phyloP scores from a whole-genome alignment of 495 filamentous ascomycete genomes.

The Tuber umbilicatum region DNA sequence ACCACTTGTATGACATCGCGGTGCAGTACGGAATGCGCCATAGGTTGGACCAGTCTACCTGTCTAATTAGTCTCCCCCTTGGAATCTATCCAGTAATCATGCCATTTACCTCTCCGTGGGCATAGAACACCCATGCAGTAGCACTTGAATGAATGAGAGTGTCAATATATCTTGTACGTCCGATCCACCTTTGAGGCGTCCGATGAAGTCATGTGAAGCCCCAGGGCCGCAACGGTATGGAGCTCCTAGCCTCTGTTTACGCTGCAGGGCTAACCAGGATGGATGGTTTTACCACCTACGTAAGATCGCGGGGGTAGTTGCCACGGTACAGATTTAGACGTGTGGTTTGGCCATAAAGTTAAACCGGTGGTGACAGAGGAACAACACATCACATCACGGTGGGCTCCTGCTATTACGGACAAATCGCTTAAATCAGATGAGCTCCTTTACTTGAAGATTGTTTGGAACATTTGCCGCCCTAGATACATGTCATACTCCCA shows the following conservation, averaged over 20 bases:
- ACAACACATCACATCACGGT: background rate
- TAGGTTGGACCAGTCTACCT: constrained; percentile 11
- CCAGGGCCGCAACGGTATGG: constrained; percentile 9
- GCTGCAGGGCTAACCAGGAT: background rate
- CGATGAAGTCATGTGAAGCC: background rate
- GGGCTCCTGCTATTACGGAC: background rate
- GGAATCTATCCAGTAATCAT: constrained; percentile 14
- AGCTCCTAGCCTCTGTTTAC: constrained; percentile 22
- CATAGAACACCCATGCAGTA: constrained; percentile 6
- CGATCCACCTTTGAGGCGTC: constrained; percentile 8
- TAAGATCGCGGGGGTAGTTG: background rate
- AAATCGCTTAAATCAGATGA: background rate
- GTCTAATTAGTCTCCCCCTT: constrained; percentile 5
- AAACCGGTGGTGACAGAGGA: background rate
- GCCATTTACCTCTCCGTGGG: background rate
- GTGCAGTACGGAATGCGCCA: constrained; percentile 6
- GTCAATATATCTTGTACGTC: constrained; percentile 8
- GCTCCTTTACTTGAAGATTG: background rate
- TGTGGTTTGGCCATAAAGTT: background rate
- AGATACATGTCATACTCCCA: background rate
- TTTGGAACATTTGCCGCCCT: background rate
- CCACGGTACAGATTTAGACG: background rate
- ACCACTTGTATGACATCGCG: background rate
- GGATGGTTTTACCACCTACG: background rate
- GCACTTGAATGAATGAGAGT: background rate